Percentiles rank a stretch among this genome's conserved stretches.
Evolutionary conservation across 1,284 basidiomycete genomes (phyloP).

Genomic region (Sutorius eximius): DNA sequence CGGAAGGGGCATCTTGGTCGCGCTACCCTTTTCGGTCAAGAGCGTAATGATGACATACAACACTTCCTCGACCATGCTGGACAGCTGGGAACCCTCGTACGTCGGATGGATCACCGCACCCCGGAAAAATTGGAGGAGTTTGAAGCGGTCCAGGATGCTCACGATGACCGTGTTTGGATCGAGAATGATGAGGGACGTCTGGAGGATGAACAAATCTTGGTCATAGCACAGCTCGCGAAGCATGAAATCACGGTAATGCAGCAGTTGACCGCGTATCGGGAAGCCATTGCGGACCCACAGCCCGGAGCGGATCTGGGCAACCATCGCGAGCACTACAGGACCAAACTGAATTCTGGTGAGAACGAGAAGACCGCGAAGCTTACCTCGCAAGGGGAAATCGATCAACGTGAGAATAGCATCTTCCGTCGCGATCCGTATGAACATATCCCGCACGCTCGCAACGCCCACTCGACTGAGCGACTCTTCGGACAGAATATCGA

Average conservation of each 20-base stretch:
- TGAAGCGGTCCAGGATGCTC: conserved; percentile 89
- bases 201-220: conserved; percentile 92
- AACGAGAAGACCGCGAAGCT: conserved; percentile 20
- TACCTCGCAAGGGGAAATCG: conserved; percentile 86
- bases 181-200: conserved; percentile 78
- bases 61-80: conserved; percentile 91
- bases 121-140: conserved; percentile 77
- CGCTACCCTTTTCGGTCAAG: conserved; percentile 79
- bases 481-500: conserved; percentile 60
- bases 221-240: conserved; percentile 96
- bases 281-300: conserved; percentile 99
- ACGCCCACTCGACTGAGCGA: conserved; percentile 53
- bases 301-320: conserved; percentile 93
- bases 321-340: conserved; percentile 75
- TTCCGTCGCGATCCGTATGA: conserved; percentile 59
- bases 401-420: conserved; percentile 69
- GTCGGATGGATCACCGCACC: conserved; percentile 54
- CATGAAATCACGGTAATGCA: conserved; percentile 96
- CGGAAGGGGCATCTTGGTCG: conserved; percentile 70
- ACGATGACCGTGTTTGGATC: conserved; percentile 83
- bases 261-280: conserved; percentile 91
- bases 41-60: conserved; percentile 88
- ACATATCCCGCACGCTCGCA: conserved; percentile 57
- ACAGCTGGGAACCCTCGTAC: conserved; percentile 73
- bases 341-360: background rate